Evolutionary conservation across 208 protist species (phyloP).

Genomic region (Wallacemonas sp.): DNA sequence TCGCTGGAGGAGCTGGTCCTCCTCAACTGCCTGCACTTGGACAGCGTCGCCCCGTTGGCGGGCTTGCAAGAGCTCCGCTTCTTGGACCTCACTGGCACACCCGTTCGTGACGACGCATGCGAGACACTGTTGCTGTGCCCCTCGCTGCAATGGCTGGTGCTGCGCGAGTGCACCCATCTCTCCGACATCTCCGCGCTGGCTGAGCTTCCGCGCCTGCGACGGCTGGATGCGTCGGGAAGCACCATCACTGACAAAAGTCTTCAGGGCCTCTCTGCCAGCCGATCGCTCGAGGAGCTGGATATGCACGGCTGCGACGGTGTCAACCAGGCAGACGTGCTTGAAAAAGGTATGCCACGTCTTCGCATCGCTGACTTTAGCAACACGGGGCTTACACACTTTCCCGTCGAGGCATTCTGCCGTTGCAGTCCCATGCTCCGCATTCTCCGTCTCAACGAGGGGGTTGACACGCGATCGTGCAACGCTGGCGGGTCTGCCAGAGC

Average conservation of each 20-base stretch:
- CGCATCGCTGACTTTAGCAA: constrained; percentile 19
- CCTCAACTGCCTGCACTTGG: constrained; percentile 23
- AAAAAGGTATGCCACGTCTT: constrained; percentile 15
- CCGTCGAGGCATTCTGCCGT: constrained; percentile 10
- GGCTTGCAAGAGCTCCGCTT: constrained; percentile 25
- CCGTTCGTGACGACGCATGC: constrained; percentile 24
- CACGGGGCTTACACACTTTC: constrained; percentile 8
- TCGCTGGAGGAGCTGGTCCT: constrained; percentile 28
- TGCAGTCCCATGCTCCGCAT: constrained; percentile 20
- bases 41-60: constrained; percentile 15
- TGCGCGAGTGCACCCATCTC: constrained; percentile 24
- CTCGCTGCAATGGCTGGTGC: constrained; percentile 23
- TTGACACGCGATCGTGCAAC: constrained; percentile 7
- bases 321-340: constrained; percentile 4
- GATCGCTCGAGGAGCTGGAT: constrained; percentile 28
- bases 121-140: constrained; percentile 17
- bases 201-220: constrained; percentile 23
- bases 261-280: constrained; percentile 13
- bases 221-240: constrained; percentile 29
- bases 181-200: constrained; percentile 21
- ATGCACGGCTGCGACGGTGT: constrained; percentile 22
- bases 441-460: background rate
- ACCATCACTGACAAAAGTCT: constrained; percentile 21
- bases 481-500: background rate
- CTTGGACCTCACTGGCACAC: constrained; percentile 22